Evolutionary conservation across 2,329 filamentous ascomycete genomes (phyloP), one percentile per base, ranked within the genome.

Genomic region (Aspergillus sp.): DNA sequence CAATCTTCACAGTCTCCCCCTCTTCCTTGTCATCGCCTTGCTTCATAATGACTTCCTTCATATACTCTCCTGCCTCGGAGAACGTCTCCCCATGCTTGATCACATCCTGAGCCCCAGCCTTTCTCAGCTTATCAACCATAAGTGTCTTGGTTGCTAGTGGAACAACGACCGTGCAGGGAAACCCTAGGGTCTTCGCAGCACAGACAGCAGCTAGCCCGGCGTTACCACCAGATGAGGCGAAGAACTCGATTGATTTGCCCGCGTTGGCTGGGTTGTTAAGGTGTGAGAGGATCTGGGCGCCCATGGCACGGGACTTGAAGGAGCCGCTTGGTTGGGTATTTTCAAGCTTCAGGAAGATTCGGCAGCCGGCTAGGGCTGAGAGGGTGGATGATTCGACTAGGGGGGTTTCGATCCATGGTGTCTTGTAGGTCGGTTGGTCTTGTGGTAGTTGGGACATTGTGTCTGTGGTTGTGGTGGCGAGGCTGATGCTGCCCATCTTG

Each of bases 271-370:
- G 74, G 46, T 76, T 73, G 56, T 76, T 66, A 57, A 80, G 71
- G 64, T 77, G 72, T 2, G 80, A 78, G 52, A 86, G 80, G 71
- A 91, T 87, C 70, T 89, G 82, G 73, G 89, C 84, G 50, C 90
- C 89, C 60, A 93, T 85, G 30, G 89, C 90, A 64, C 75, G 83
- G 47, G 89, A 93, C 74, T 96, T 95, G 85, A 96, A 96, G 40
- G 89, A 93, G 62, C 89, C 89, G 20, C 88, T 89, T 4, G 91
- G 91, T 70, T 96, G 91, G 54, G 92, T 83, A 70, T 89, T 90
- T 67, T 96, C 91, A 61, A 95, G 84, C 74, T 96, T 96, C 68
- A 96, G 86, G 73, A 89, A 90, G 73, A 96, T 85, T 77, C 89
- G 87, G 79, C 89, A 93, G 73, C 89, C 89, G 64, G 88, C 88